These are phyloP conservation scores for Poronia punctata DNA, from an alignment of 495 filamentous ascomycete genomes.

Conservation along the genomic window DNA sequence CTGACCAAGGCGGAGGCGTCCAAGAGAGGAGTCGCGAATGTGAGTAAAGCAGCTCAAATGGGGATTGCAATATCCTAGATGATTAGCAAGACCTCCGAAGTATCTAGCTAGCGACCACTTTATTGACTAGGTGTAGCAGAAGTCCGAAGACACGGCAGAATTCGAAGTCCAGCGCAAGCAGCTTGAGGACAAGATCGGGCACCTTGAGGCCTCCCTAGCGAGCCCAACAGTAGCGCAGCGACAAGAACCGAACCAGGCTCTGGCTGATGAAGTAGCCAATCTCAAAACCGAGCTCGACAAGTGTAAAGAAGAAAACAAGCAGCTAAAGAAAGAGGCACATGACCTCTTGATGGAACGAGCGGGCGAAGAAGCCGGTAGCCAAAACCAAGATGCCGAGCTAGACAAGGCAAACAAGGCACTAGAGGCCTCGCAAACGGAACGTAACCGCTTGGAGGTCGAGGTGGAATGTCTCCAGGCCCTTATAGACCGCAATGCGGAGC, in stretches of 20 bases:
- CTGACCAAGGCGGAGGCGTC: no score
- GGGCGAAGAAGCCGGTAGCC: neutral
- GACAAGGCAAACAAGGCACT: no score
- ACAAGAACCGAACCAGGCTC: neutral
- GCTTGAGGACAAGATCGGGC: neutral
- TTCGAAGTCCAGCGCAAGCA: constrained; percentile 3
- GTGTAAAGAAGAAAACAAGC: constrained; percentile 1
- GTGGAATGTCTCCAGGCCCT: neutral
- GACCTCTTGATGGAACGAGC: neutral
- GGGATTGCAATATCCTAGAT: no score
- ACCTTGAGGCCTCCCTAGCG: no score
- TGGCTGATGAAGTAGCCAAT: neutral
- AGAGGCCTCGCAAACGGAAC: no score
- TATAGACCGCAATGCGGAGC: neutral
- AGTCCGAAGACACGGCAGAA: no score
- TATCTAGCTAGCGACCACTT: no score
- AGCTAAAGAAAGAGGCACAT: neutral
- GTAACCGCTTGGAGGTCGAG: neutral
- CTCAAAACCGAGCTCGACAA: neutral
- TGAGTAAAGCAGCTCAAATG: no score
- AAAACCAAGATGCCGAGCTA: neutral
- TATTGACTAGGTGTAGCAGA: no score
- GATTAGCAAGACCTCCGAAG: no score
- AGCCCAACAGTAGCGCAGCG: neutral
- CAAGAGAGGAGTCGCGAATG: no score